Conservation (phyloP, 805 yeast genomes). For the Candida railenensis region DNA sequence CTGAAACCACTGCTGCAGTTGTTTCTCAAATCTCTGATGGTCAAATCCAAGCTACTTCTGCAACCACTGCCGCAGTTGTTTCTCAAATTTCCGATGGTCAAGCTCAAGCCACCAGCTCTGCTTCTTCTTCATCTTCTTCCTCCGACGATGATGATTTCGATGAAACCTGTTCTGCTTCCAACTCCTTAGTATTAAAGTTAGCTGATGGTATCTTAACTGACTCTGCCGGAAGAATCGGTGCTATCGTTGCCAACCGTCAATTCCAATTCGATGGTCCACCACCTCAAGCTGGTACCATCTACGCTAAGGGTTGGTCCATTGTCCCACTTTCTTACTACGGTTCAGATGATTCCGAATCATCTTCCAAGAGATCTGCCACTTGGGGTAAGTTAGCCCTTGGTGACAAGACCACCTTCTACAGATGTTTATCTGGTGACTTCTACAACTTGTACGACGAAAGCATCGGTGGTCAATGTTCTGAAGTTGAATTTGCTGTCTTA, state of each 20-base stretch:
- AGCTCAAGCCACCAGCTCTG: constrained; percentile 33
- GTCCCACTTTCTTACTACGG: constrained; percentile 22
- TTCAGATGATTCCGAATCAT: constrained; percentile 1
- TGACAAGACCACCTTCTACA: constrained; percentile 59
- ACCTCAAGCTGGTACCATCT: constrained; percentile 74
- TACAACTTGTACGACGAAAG: constrained; percentile 71
- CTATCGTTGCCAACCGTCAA: constrained; percentile 79
- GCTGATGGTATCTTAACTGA: constrained; percentile 54
- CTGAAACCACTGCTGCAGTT: constrained; percentile 21
- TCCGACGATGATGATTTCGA: constrained; percentile 25
- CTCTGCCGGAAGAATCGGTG: constrained; percentile 65
- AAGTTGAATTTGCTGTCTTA: constrained; percentile 17
- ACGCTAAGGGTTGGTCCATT: constrained; percentile 62
- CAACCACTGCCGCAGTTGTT: constrained; percentile 32
- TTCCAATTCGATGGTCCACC: constrained; percentile 77
- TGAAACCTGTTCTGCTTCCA: constrained; percentile 43
- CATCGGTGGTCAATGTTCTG: constrained; percentile 45
- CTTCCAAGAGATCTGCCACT: constrained; percentile 6
- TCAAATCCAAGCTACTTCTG: constrained; percentile 25
- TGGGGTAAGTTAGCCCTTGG: constrained; percentile 66
- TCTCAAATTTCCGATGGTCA: constrained; percentile 50
- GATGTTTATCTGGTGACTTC: constrained; percentile 74
- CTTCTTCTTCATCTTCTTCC: constrained; percentile 15
- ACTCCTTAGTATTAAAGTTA: constrained; percentile 57
- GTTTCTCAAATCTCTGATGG: constrained; percentile 44